These are phyloP conservation scores for Phycomyces blakesleeanus DNA, from an alignment of 192 early-diverging fungal genomes.

Conservation along the genomic window DNA sequence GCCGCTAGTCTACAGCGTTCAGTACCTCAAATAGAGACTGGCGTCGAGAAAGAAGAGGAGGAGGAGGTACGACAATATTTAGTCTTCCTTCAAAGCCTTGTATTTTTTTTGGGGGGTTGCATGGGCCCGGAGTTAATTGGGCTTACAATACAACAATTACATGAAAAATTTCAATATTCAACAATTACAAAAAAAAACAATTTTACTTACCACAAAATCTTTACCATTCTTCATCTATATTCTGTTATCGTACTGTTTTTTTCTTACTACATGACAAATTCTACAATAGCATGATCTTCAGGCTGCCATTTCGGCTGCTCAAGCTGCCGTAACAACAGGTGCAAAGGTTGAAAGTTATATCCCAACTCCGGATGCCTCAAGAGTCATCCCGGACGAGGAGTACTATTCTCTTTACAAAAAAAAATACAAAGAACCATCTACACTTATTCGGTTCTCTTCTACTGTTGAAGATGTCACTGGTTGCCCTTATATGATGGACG, in stretches of 20 bases:
- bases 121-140: conserved; percentile 7
- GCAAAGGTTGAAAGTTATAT: conserved; percentile 57
- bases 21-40: conserved; percentile 62
- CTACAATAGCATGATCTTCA: conserved; percentile 76
- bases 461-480: conserved; percentile 73
- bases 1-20: conserved; percentile 52
- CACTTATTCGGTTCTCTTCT: conserved; percentile 73
- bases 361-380: conserved; percentile 86
- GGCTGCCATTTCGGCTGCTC: conserved; percentile 73
- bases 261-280: conserved; percentile 28
- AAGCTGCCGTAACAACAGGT: conserved; percentile 48
- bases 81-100: no score
- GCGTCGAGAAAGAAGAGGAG: conserved; percentile 91
- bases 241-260: conserved; percentile 26
- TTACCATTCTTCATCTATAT: neutral
- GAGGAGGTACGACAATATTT: conserved; percentile 31
- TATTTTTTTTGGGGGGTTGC: neutral
- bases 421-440: conserved; percentile 59
- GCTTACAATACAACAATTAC: conserved; percentile 22
- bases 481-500: conserved; percentile 74
- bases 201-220: neutral
- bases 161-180: neutral
- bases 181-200: no score
- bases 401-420: conserved; percentile 61
- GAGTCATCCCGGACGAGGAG: conserved; percentile 38